phyloP scores from a whole-genome alignment of 768 basidiomycete genomes.

The Cubamyces sp. region DNA sequence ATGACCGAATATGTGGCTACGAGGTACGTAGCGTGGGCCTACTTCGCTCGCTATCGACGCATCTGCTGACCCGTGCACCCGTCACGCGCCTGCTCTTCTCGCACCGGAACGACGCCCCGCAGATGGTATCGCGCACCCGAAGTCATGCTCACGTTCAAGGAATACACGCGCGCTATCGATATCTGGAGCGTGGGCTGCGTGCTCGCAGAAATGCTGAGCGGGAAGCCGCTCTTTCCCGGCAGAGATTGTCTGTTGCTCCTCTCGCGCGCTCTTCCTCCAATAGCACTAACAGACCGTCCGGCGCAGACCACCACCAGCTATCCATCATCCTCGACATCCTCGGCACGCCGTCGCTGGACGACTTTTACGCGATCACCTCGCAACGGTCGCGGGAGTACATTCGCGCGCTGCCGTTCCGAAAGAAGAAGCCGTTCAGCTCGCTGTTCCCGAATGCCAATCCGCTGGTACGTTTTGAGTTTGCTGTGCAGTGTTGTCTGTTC shows the following conservation, averaged over 20 bases:
- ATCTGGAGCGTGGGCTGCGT: conserved; percentile 90
- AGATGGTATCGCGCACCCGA: conserved; percentile 98
- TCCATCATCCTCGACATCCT: conserved; percentile 93
- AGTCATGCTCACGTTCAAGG: conserved; percentile 97
- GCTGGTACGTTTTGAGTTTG: conserved; percentile 44
- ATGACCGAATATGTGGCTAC: conserved; percentile 97
- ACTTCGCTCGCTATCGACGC: conserved; percentile 16
- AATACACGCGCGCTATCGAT: conserved; percentile 89
- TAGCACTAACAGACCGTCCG: not conserved
- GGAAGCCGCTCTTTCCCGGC: conserved; percentile 95
- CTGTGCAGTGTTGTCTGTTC: not conserved
- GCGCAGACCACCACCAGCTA: conserved; percentile 84
- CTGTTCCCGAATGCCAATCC: conserved; percentile 80
- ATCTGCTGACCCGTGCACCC: not conserved
- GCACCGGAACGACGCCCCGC: not conserved
- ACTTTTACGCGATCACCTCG: conserved; percentile 92
- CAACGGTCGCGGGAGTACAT: conserved; percentile 83
- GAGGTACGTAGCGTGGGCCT: conserved; percentile 48
- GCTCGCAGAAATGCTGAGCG: conserved; percentile 88
- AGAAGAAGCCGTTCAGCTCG: conserved; percentile 68
- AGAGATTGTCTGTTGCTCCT: conserved; percentile 69
- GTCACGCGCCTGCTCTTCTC: conserved; percentile 11
- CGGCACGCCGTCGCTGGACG: conserved; percentile 88
- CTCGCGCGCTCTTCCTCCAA: conserved; percentile 11
- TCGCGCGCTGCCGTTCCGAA: conserved; percentile 85